Base-by-base conservation (phyloP, 768 basidiomycete genomes). In the Astraeus odoratus region DNA sequence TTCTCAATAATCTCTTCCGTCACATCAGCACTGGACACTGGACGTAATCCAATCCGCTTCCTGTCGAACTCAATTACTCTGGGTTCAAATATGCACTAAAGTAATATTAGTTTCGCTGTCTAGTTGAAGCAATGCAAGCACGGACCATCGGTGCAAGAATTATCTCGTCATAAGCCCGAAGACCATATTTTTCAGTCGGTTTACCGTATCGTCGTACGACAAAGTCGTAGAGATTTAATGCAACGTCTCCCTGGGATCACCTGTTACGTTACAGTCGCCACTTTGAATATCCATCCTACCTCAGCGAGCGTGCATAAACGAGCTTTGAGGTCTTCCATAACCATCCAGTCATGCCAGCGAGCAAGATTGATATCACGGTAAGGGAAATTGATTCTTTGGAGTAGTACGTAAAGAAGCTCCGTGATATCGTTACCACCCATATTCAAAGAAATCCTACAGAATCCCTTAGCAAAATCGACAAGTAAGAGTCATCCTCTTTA, bases 341-440 rank as follows among this genome's bases (percentile, higher is more conserved):
- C 77, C 41, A 74, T 74, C 88, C 91, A 96, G 57, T 97, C 94
- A 57, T 91, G 87, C 35, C 78, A 76, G 26, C 75, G 72, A 5
- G 76, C 75, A 20, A 97, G 71, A 57, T 97, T 74, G 50, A 90
- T 70, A 22, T 93, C 86, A 44, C 80, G 69, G 63, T 96, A 98
- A 0, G 96, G 96, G 57, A 98, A 94, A 34, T 76, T 73, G 40
- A 91, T 89, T 37, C 83, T 78, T 38, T 79, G 73, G 22, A 98
- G 71, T 12, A 96, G 68, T 20, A 86, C 81, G 53, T 81, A 79
- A 35, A 95, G 70, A 56, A 95, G 90, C 50, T 87, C 82, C 3
- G 95, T 96, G 58, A 99, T 84, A 65, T 96, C 96, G 61, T 98
- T 87, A 12, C 95, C 93, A 16, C 92, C 96, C 65, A 90, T 86